Evolutionary conservation across 1,284 basidiomycete species (phyloP), one percentile per base, ranked within the genome.

Genomic region (Trichosporon coremiiforme): DNA sequence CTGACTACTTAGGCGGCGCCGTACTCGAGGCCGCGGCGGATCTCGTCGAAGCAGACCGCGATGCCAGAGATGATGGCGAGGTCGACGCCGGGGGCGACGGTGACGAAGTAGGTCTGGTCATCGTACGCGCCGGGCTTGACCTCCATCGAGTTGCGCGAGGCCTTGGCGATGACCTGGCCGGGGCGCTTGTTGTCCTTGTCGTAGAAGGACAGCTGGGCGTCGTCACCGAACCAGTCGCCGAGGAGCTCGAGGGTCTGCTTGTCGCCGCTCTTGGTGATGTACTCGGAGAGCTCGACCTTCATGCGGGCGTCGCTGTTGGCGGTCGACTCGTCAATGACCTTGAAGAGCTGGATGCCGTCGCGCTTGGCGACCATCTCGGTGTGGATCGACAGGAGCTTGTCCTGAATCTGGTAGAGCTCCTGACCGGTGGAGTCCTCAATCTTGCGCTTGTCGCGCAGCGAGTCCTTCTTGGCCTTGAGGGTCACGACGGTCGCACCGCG

Each of bases 51-150:
- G 68, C 82, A 82, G 55, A 85, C 80, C 70, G 82, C 83, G 31
- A 85, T 76, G 8, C 83, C 85, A 10, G 83, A 78, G 35, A 85
- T 79, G 29, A 84, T 74, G 4, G 82, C 77, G 10, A 83, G 75
- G 71, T 85, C 85, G 8, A 85, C 82, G n/a, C 82, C 82, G 1
- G 83, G 81, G 4, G 84, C 84, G 35, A 84, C 77, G 0, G 78
- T 82, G 6, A 84, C 77, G 57, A 78, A 77, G 75, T 84, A 83
- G 25, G 55, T 25, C 55, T 67, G 64, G 20, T 33, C 55, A 17
- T 17, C 47, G 41, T 17, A 25, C 41, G 22, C 22, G 35, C 31
- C 41, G 35, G 35, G 55, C 64, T 66, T 65, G 63, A 45, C 45
- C 31, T 57, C 60, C 22, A 63, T 20, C 38, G 47, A 22, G 20